Evolutionary conservation across 2,329 filamentous ascomycete genomes (phyloP).

Genomic region (Aureobasidium sp.): DNA sequence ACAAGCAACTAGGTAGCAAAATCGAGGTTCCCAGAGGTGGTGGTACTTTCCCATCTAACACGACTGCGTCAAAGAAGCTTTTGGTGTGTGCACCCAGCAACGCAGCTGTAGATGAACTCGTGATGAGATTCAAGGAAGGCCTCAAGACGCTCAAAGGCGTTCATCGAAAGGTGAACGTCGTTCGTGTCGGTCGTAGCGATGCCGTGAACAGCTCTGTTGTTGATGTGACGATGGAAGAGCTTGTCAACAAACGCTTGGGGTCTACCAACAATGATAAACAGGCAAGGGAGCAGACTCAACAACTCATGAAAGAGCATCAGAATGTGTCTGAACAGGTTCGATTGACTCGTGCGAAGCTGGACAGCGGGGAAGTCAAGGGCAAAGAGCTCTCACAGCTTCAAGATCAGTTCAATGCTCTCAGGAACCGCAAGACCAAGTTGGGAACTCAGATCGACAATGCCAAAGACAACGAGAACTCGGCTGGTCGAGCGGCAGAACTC

Average conservation of each 20-base stretch:
- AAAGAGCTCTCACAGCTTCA: slow-evolving; percentile 58
- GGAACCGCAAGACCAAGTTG: slow-evolving; percentile 66
- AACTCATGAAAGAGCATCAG: slow-evolving; percentile 65
- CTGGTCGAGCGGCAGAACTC: slow-evolving; percentile 77
- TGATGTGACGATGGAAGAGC: slow-evolving; percentile 87
- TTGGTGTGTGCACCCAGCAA: slow-evolving; percentile 98
- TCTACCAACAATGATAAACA: slow-evolving; percentile 30
- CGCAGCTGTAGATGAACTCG: slow-evolving; percentile 91
- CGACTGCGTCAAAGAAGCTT: slow-evolving; percentile 65
- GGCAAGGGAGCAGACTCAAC: slow-evolving; percentile 47
- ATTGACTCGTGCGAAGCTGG: slow-evolving; percentile 62
- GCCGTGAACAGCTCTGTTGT: slow-evolving; percentile 83
- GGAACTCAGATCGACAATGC: slow-evolving; percentile 79
- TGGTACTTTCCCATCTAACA: slow-evolving; percentile 20
- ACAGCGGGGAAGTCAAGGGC: slow-evolving; percentile 44
- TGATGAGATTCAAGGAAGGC: slow-evolving; percentile 83
- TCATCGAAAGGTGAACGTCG: slow-evolving; percentile 70
- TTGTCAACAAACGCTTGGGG: slow-evolving; percentile 68
- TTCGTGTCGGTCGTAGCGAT: slow-evolving; percentile 84
- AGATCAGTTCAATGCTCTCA: slow-evolving; percentile 69
- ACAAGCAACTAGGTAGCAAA: slow-evolving; percentile 25
- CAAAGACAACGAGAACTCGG: slow-evolving; percentile 77
- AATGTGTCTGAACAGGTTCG: slow-evolving; percentile 57
- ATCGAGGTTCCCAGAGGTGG: slow-evolving; percentile 32
- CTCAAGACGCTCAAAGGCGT: slow-evolving; percentile 70